Conservation (phyloP, 1,284 basidiomycete genomes). For the Leccinum pachyderme region DNA sequence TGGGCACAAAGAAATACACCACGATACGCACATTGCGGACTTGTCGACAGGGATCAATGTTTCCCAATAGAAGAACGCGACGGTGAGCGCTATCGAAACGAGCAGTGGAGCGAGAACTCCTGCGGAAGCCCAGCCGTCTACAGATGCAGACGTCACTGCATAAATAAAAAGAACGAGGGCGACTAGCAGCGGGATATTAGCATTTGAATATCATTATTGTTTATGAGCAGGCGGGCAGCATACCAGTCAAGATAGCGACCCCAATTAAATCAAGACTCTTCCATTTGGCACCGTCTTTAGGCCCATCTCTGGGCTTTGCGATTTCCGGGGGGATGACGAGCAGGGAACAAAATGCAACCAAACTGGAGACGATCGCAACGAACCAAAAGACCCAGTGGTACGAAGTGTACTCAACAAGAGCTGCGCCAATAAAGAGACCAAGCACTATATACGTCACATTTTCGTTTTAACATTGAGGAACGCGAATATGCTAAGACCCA, state of each 20-base stretch:
- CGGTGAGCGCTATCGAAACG: conserved; percentile 34
- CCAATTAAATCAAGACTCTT: conserved; percentile 32
- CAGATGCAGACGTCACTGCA: conserved; percentile 46
- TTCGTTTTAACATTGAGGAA: neutral
- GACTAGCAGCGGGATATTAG: conserved; percentile 20
- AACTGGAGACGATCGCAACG: conserved; percentile 38
- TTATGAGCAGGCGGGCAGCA: conserved; percentile 32
- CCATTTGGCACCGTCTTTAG: conserved; percentile 14
- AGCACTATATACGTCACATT: conserved; percentile 24
- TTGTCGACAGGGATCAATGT: conserved; percentile 29
- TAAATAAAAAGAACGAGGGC: conserved; percentile 46
- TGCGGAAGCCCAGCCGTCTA: conserved; percentile 43
- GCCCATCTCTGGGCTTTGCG: neutral
- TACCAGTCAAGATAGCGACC: conserved; percentile 33
- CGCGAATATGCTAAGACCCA: conserved; percentile 24
- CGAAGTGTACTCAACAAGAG: conserved; percentile 38
- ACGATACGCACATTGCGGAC: conserved; percentile 35
- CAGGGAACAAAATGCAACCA: conserved; percentile 35
- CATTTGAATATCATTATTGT: neutral
- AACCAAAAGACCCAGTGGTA: conserved; percentile 50
- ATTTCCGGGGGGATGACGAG: conserved; percentile 27
- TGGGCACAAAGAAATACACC: neutral
- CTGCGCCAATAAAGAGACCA: conserved; percentile 36
- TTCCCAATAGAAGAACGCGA: conserved; percentile 42
- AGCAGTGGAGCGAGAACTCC: conserved; percentile 42